Evolutionary conservation across 1,139 yeast species (phyloP).

Genomic region (Yamadazyma buinensis): DNA sequence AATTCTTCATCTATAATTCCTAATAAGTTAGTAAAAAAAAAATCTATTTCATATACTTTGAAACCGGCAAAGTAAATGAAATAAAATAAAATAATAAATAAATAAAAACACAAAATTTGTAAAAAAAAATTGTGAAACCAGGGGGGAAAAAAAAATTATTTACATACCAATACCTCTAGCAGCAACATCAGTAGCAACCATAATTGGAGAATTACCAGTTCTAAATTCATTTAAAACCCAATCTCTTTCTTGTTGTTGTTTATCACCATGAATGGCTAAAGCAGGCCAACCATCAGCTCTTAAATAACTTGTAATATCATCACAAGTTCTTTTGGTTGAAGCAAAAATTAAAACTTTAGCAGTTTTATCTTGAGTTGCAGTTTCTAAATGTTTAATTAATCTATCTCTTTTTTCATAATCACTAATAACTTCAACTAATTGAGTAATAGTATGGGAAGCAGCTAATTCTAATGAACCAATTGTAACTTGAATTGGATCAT

Average conservation of each 20-base stretch:
- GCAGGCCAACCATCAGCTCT: constrained; percentile 99
- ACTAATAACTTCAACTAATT: constrained; percentile 83
- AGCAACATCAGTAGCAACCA: constrained; percentile 99
- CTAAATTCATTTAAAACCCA: constrained; percentile 95
- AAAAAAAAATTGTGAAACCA: no score
- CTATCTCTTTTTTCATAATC: constrained; percentile 94
- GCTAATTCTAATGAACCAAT: constrained; percentile 93
- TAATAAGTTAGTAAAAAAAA: no score
- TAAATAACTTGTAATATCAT: constrained; percentile 84
- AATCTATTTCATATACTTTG: no score
- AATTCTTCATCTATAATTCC: not conserved
- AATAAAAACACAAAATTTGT: no score
- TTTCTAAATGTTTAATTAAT: constrained; percentile 77
- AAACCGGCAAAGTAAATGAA: no score
- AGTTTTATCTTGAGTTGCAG: constrained; percentile 72
- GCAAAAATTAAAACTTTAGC: constrained; percentile 85
- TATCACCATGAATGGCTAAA: constrained; percentile 98
- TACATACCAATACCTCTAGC: constrained; percentile 99
- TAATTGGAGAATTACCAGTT: constrained; percentile 87
- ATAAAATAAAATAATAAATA: no score
- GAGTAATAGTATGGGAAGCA: constrained; percentile 95
- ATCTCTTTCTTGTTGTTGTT: constrained; percentile 96
- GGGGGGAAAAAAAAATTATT: not conserved
- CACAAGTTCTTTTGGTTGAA: constrained; percentile 96
- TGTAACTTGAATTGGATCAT: constrained; percentile 93